Conservation (phyloP, 148 eudicot genomes). For the Pouteria glomerata region DNA sequence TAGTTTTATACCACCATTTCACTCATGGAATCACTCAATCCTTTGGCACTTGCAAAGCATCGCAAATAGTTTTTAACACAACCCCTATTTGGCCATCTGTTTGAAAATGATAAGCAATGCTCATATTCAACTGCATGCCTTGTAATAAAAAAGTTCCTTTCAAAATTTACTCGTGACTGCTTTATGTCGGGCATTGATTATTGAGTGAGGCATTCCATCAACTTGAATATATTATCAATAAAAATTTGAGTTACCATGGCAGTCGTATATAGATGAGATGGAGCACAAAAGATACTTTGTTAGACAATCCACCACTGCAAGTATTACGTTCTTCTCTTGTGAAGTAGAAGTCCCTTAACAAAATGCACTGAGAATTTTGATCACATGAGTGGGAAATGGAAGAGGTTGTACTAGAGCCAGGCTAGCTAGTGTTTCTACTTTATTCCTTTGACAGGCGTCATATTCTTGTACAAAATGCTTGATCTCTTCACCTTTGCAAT, state of each 20-base stretch:
- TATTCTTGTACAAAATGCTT: too few species aligned
- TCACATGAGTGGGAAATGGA: too few species aligned
- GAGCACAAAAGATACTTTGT: neutral
- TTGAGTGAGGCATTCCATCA: neutral
- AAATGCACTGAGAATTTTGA: slow-evolving; percentile 1
- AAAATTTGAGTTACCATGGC: neutral
- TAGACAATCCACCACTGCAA: slow-evolving; percentile 1
- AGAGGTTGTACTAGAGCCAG: neutral
- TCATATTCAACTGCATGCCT: neutral
- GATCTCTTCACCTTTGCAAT: too few species aligned
- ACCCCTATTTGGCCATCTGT: neutral
- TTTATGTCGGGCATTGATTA: neutral
- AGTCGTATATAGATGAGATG: neutral
- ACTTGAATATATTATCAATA: neutral
- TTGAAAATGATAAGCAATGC: neutral
- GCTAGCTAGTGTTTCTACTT: neutral
- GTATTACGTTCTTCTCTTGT: neutral
- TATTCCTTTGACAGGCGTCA: neutral
- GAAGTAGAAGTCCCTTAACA: neutral
- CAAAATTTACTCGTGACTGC: neutral
- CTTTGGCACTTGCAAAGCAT: neutral
- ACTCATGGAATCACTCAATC: neutral
- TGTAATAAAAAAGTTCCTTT: neutral
- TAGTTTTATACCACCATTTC: neutral
- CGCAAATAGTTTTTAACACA: neutral